These are phyloP conservation scores for Selenicereus undatus DNA, from an alignment of 148 eudicot genomes.

Conservation along the genomic window DNA sequence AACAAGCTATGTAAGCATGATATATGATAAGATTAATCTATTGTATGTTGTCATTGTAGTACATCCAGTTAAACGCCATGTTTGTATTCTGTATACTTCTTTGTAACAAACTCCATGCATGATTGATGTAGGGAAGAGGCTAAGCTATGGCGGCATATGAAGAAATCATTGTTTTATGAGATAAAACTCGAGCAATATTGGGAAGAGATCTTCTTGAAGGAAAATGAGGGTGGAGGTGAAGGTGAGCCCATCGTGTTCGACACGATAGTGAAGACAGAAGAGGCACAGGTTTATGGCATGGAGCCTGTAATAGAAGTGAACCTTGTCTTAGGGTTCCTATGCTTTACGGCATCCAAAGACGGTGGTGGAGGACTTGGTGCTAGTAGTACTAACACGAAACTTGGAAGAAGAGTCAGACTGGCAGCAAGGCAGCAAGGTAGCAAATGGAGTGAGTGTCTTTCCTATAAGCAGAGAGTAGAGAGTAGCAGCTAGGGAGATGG, in stretches of 20 bases:
- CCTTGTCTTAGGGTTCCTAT: slow-evolving; percentile 32
- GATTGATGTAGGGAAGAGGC: slow-evolving; percentile 37
- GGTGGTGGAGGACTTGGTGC: neutral
- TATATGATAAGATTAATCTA: too few species aligned
- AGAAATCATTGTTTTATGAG: slow-evolving; percentile 45
- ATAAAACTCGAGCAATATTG: slow-evolving; percentile 52
- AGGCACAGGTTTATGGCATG: slow-evolving; percentile 40
- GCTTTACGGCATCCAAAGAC: slow-evolving; percentile 28
- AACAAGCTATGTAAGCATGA: too few species aligned
- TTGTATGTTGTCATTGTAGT: too few species aligned
- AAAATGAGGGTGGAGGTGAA: slow-evolving; percentile 27
- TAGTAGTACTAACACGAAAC: neutral
- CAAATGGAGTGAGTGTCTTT: too few species aligned
- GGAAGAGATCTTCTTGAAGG: slow-evolving; percentile 47
- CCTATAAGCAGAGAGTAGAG: too few species aligned
- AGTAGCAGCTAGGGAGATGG: too few species aligned
- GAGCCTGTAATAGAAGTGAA: slow-evolving; percentile 37
- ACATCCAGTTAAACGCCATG: too few species aligned
- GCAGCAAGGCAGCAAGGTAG: too few species aligned
- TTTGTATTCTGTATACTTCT: neutral
- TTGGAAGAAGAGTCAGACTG: slow-evolving; percentile 29
- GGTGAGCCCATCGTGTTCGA: slow-evolving; percentile 29
- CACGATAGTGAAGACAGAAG: slow-evolving; percentile 40
- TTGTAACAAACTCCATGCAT: neutral
- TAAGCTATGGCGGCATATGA: slow-evolving; percentile 35